phyloP scores from a whole-genome alignment of 768 basidiomycete genomes.

The Termitomyces sp. region DNA sequence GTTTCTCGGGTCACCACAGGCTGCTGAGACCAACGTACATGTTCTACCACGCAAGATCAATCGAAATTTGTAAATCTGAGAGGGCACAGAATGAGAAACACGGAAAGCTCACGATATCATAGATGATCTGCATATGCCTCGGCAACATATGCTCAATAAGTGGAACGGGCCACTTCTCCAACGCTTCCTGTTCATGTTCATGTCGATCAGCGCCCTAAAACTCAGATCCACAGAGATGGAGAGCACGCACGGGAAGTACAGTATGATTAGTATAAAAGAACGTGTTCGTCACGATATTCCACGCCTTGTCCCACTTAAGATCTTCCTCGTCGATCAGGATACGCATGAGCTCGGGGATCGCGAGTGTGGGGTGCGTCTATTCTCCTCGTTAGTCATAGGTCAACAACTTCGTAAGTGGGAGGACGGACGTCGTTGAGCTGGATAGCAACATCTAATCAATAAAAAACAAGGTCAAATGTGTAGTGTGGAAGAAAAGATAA shows the following conservation, averaged over 20 bases:
- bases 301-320: conserved; percentile 76
- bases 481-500: background rate
- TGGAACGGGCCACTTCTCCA: conserved; percentile 92
- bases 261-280: conserved; percentile 98
- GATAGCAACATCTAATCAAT: conserved; percentile 69
- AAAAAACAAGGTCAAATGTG: conserved; percentile 6
- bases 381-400: background rate
- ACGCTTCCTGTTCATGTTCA: conserved; percentile 52
- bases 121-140: conserved; percentile 76
- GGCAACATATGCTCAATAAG: conserved; percentile 84
- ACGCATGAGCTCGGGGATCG: conserved; percentile 94
- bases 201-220: background rate
- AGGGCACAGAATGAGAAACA: background rate
- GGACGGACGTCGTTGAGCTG: conserved; percentile 83
- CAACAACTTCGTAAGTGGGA: background rate
- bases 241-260: conserved; percentile 70
- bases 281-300: conserved; percentile 84
- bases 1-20: background rate
- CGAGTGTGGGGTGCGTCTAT: conserved; percentile 92
- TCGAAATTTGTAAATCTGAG: background rate
- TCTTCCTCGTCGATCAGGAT: conserved; percentile 92
- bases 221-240: background rate
- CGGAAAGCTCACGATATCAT: conserved; percentile 61
- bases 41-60: conserved; percentile 34
- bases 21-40: conserved; percentile 29